Evolutionary conservation across 192 early-diverging fungal species (phyloP), one percentile per base, ranked within the genome.

Genomic region (Mortierella antarctica): DNA sequence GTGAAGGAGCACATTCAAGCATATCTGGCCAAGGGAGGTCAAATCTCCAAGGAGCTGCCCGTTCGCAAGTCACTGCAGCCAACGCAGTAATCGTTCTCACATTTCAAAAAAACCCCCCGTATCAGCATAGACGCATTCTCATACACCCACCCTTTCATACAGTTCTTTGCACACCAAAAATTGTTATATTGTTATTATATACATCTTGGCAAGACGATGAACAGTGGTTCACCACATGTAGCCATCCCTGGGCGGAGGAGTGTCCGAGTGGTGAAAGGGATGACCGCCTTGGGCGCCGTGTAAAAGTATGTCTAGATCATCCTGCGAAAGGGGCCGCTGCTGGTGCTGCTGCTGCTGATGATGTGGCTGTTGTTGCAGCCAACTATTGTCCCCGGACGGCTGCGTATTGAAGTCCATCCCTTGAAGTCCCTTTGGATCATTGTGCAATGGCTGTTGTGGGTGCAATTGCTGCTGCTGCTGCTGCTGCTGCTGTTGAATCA

Each of bases 1-100:
- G 81, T 91, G 20, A 87, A 86, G 67, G 70, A 79, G 8, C 82
- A 90, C 69, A 83, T 87, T 23, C 40, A 71, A 17, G 83, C 85
- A 5, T 90, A 85, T 46, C n/a, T 77, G 57, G 59, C 70, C 23
- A 58, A 83, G 13, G 88, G 88, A 47, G 88, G 88, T n/a, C 62
- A 77, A 57, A 41, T 83, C 20, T 61, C 52, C 39, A 62, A 67
- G 62, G 68, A 59, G 20, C 57, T 41, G 6, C 14, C 23, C 2
- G 49, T 65, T 9, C 66, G 52, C n/a, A 31, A 65, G 23, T 15
- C 65, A 0, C 58, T 45, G 13, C 17, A 46, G 20, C 42, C 41
- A 9, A 39, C 58, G 14, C 55, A 55, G 7, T 18, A 40, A 54
- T 46, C 17, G 20, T 57, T 14, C 65, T 56, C 42, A 45, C 13